These are phyloP conservation scores for Neurospora sp. DNA, from an alignment of 495 filamentous ascomycete genomes.

Conservation along the genomic window DNA sequence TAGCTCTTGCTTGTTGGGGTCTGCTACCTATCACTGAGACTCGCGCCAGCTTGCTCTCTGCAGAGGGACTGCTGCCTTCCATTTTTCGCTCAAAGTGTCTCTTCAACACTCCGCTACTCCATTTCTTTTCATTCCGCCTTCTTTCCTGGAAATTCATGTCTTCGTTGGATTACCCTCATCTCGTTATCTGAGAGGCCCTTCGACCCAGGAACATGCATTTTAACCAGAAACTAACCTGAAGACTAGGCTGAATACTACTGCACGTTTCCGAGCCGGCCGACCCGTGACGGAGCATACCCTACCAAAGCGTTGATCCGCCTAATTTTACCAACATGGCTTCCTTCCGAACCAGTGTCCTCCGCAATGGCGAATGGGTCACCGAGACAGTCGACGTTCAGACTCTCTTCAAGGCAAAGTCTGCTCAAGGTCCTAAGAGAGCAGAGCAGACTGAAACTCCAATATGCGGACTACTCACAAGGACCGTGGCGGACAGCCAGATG, in stretches of 20 bases:
- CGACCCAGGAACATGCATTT: not conserved
- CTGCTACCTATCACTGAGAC: not conserved
- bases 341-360: conserved; percentile 43
- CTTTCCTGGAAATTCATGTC: not conserved
- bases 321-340: conserved; percentile 11
- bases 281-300: not conserved
- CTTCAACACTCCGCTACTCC: not conserved
- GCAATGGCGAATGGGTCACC: conserved; percentile 51
- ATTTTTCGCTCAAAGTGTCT: not conserved
- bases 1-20: not conserved
- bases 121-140: not conserved
- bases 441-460: conserved; percentile 31
- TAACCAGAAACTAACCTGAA: not conserved
- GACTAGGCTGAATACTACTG: not conserved
- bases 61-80: not conserved
- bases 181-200: not conserved
- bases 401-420: conserved; percentile 23
- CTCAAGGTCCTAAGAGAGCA: conserved; percentile 12
- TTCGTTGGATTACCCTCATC: not conserved
- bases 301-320: not conserved
- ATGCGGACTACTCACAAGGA: conserved; percentile 65
- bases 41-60: not conserved
- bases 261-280: not conserved
- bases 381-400: conserved; percentile 35
- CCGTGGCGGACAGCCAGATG: conserved; percentile 62